Evolutionary conservation across 2,329 filamentous ascomycete genomes (phyloP).

Genomic region (Grosmannia huntii): DNA sequence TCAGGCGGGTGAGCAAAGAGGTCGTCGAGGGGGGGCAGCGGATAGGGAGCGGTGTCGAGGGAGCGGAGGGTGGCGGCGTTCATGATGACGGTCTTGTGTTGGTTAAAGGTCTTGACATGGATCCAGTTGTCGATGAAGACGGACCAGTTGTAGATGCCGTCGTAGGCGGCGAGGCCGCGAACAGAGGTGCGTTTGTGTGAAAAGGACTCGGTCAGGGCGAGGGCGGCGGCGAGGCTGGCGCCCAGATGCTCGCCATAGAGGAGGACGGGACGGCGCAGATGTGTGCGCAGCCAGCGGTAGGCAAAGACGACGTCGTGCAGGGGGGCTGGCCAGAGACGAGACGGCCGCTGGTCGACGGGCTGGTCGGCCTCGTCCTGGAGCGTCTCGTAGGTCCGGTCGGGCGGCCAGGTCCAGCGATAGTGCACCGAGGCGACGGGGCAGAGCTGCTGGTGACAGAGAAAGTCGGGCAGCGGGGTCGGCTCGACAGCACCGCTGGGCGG

Average conservation of each 20-base stretch:
- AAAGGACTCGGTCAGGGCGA: conserved; percentile 44
- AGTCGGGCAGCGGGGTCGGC: conserved; percentile 20
- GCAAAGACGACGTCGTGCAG: conserved; percentile 42
- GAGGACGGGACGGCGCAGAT: conserved; percentile 25
- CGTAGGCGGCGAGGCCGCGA: conserved; percentile 40
- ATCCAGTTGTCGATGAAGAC: conserved; percentile 25
- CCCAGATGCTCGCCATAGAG: conserved; percentile 47
- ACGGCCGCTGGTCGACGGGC: not conserved
- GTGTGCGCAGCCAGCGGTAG: conserved; percentile 34
- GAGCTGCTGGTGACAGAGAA: conserved; percentile 21
- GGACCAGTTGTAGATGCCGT: conserved; percentile 54
- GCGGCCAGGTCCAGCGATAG: conserved; percentile 37
- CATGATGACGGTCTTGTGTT: conserved; percentile 16
- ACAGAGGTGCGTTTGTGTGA: conserved; percentile 28
- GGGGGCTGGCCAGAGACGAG: conserved; percentile 38
- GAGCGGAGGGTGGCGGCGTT: conserved; percentile 15
- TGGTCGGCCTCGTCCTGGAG: too few relatives aligned
- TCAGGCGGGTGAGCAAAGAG: conserved; percentile 37
- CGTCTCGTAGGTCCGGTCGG: not conserved
- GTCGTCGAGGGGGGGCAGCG: conserved; percentile 10
- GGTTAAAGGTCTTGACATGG: not conserved
- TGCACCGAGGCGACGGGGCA: conserved; percentile 42
- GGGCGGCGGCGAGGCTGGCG: conserved; percentile 40
- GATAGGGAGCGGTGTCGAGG: conserved; percentile 21
- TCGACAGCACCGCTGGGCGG: conserved; percentile 30